Conservation (phyloP, 345 rosid species). For the Murraya koenigii region DNA sequence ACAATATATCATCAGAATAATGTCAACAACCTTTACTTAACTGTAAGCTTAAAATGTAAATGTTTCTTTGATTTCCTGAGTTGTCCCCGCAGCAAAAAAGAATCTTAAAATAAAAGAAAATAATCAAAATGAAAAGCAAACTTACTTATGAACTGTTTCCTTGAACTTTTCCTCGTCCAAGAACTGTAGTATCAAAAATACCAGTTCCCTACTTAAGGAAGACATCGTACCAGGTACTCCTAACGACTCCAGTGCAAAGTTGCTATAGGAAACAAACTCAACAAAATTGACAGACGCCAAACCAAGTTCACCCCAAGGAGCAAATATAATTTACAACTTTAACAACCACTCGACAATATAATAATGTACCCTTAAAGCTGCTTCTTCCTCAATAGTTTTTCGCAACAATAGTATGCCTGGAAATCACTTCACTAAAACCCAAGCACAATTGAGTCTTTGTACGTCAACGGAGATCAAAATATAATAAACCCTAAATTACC, state of each 20-base stretch:
- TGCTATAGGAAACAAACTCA: slow-evolving; percentile 8
- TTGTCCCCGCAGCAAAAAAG: background rate
- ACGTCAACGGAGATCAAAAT: background rate
- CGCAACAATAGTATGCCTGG: slow-evolving; percentile 4
- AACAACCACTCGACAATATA: slow-evolving; percentile 1
- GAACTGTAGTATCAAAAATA: slow-evolving; percentile 62
- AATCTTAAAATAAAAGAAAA: background rate
- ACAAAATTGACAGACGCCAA: slow-evolving; percentile 3
- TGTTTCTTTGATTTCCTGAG: background rate
- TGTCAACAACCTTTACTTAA: background rate
- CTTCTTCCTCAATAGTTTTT: slow-evolving; percentile 1
- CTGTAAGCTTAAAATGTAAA: background rate
- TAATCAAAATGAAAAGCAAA: slow-evolving; percentile 5
- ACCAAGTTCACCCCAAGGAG: slow-evolving; percentile 3
- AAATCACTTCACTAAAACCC: slow-evolving; percentile 1
- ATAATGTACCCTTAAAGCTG: slow-evolving; percentile 11
- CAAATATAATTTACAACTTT: background rate
- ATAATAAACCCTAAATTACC: background rate
- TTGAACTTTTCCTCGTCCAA: slow-evolving; percentile 60
- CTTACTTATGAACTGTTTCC: slow-evolving; percentile 65
- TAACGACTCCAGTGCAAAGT: slow-evolving; percentile 47
- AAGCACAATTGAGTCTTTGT: background rate
- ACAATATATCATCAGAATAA: background rate
- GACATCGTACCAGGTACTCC: slow-evolving; percentile 54
- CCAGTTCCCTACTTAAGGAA: slow-evolving; percentile 66